Conservation (phyloP, 2,329 filamentous ascomycete species). For the Coleophoma eucalyptorum region DNA sequence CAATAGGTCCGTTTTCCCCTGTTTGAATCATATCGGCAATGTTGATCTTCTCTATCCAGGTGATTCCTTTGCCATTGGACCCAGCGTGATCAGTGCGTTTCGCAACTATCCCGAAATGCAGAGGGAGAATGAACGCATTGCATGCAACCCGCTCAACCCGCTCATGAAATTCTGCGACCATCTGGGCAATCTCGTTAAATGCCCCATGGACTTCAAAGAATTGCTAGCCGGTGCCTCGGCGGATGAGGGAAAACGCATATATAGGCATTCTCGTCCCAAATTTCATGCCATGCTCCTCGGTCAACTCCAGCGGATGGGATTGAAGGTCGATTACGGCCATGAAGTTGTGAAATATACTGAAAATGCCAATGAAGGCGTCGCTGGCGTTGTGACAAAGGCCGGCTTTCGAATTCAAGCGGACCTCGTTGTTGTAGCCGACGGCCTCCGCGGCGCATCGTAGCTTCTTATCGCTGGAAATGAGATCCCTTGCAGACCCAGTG, state of each 20-base stretch:
- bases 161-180: slow-evolving; percentile 30
- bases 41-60: slow-evolving; percentile 1
- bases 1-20: slow-evolving; percentile 29
- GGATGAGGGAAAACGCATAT: background rate
- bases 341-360: slow-evolving; percentile 45
- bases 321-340: slow-evolving; percentile 49
- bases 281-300: slow-evolving; percentile 47
- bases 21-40: background rate
- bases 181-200: slow-evolving; percentile 38
- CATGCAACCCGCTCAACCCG: slow-evolving; percentile 28
- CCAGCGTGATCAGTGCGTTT: slow-evolving; percentile 52
- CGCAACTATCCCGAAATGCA: slow-evolving; percentile 44
- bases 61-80: slow-evolving; percentile 48
- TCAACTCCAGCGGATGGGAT: slow-evolving; percentile 42
- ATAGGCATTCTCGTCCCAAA: slow-evolving; percentile 2
- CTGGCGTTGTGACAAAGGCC: slow-evolving; percentile 34
- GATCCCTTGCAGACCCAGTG: slow-evolving; percentile 33
- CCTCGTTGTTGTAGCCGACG: slow-evolving; percentile 34
- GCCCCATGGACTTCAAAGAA: background rate
- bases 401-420: slow-evolving; percentile 37
- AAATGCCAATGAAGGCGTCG: slow-evolving; percentile 31
- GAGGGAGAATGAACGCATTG: slow-evolving; percentile 41
- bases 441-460: slow-evolving; percentile 23
- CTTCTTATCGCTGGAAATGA: slow-evolving; percentile 26
- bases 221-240: background rate